phyloP scores from a whole-genome alignment of 1,139 yeast genomes.

The Hyphopichia burtonii region DNA sequence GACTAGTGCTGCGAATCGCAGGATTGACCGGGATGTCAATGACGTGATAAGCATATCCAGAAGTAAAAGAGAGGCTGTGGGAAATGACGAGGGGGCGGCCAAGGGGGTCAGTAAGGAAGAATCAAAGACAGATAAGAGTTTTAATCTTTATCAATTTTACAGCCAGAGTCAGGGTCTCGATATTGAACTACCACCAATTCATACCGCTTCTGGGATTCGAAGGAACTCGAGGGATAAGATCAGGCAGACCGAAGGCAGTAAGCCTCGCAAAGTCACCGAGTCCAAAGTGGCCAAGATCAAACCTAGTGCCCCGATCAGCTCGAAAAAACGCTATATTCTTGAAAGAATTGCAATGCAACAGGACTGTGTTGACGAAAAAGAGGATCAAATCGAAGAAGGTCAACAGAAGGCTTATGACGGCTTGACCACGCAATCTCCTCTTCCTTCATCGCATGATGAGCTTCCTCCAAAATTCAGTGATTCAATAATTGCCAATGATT shows the following conservation, averaged over 20 bases:
- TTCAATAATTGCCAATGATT: too few species aligned
- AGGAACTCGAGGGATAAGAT: background rate
- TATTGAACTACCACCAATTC: conserved; percentile 4
- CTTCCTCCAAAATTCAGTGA: too few species aligned
- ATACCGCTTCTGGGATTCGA: background rate
- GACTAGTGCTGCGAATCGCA: too few species aligned
- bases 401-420: too few species aligned
- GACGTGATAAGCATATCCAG: too few species aligned
- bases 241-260: too few species aligned
- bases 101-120: too few species aligned
- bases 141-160: conserved; percentile 3
- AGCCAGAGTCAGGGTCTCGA: conserved; percentile 5
- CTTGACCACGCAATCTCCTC: too few species aligned
- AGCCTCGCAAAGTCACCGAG: background rate
- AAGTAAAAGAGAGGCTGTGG: background rate
- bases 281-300: background rate
- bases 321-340: conserved; percentile 18
- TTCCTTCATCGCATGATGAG: too few species aligned
- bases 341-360: conserved; percentile 43
- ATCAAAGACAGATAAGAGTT: background rate
- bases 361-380: conserved; percentile 30
- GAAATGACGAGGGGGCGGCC: background rate
- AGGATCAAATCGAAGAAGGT: too few species aligned
- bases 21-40: too few species aligned
- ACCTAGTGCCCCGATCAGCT: background rate